Conservation (phyloP, 805 yeast genomes). For the Cyberlindnera euphorbiae region DNA sequence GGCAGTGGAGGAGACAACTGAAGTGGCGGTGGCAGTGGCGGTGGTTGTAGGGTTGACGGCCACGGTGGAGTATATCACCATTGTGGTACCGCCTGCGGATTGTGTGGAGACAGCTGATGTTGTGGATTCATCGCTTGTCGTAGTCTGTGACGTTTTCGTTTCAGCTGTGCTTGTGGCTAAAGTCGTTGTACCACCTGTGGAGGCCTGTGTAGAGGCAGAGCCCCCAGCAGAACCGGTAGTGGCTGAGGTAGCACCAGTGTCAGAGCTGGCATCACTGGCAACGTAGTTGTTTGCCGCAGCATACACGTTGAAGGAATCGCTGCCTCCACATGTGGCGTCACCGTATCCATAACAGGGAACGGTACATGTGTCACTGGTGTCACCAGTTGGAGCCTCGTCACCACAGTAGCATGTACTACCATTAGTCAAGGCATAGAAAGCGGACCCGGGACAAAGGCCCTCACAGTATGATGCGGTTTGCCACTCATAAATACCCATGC, state of each 20-base stretch:
- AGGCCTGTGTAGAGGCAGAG: constrained; percentile 12
- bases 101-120: constrained; percentile 23
- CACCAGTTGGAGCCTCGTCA: constrained; percentile 35
- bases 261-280: constrained; percentile 4
- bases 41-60: constrained; percentile 15
- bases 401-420: constrained; percentile 62
- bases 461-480: constrained; percentile 51
- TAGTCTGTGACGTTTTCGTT: constrained; percentile 21
- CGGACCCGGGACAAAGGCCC: constrained; percentile 35
- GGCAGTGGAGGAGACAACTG: constrained; percentile 10
- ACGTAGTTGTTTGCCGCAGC: constrained; percentile 6
- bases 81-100: constrained; percentile 16
- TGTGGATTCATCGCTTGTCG: constrained; percentile 20
- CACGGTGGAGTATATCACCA: constrained; percentile 21
- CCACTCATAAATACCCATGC: constrained; percentile 36
- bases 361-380: constrained; percentile 31
- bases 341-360: constrained; percentile 54
- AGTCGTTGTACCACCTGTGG: constrained; percentile 21
- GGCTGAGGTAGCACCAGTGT: constrained; percentile 1
- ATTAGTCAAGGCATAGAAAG: constrained; percentile 41
- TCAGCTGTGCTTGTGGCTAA: too few relatives aligned
- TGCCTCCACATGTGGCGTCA: constrained; percentile 59
- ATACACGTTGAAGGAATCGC: constrained; percentile 42
- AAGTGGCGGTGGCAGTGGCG: constrained; percentile 12
- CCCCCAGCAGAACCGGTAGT: constrained; percentile 14